Evolutionary conservation across 306 rosid genomes (phyloP), one percentile per base, ranked within the genome.

Genomic region (Dryas drummondii): DNA sequence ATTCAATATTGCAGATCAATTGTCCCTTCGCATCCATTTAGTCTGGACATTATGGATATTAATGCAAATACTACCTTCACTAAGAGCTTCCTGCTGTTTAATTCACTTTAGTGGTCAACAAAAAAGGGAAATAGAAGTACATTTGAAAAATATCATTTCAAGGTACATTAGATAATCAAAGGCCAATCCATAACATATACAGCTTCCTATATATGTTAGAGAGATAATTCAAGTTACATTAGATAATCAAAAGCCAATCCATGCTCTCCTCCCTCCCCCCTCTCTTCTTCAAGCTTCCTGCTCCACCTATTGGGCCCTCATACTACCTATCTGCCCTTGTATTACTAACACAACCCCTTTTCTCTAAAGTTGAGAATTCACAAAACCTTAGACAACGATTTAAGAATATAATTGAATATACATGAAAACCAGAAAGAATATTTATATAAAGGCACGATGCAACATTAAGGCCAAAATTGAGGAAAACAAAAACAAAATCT

Each of bases 401-500:
- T 6, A 60, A 60, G 37, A 32, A 32, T 32, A 32, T 32, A 32
- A 32, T 2, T 32, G 37, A 32, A 32, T 32, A n/a, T 55, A 44
- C n/a, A 42, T 6, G 47, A 41, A 55, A 56, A 40, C 50, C 53
- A 53, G 53, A 55, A 22, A 55, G 41, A 71, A 4, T 53, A 6
- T 70, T 37, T 27, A 37, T 37, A 63, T 41, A 48, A 41, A 9
- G 6, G 1, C 4, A 41, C 26, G 0, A 59, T 7, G 55, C 42
- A 46, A 47, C 19, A 41, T 11, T 11, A 14, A 16, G 48, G 22
- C 50, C 17, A 3, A 77, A 60, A 74, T 42, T 48, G 71, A 10
- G 16, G 48, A 37, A 44, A 68, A 73, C 22, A 6, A 64, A n/a
- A 72, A 66, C 56, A 53, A 22, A 50, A 27, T 72, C 59, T 17